A percentile compares a stretch with the other conserved stretches of the same genome.
Conservation (phyloP, 768 basidiomycete species). For the Favolaschia claudopus region DNA sequence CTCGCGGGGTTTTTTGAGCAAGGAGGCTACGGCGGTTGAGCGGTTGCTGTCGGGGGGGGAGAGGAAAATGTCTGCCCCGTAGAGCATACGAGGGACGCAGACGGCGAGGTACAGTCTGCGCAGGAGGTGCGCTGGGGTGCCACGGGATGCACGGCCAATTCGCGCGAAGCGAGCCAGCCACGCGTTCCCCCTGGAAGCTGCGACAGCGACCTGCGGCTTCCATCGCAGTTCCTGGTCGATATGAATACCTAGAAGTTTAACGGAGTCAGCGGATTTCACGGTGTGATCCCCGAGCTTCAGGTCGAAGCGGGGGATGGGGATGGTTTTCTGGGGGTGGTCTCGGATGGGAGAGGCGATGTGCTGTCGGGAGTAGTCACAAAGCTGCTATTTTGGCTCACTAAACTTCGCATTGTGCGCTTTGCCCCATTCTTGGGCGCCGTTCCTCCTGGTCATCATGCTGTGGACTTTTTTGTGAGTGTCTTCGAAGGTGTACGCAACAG, state of each 20-base stretch:
- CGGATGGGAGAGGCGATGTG: conserved; percentile 2
- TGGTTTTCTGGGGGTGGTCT: not conserved
- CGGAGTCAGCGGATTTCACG: conserved; percentile 22
- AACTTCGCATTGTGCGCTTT: conserved; percentile 32
- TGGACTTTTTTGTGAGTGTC: conserved; percentile 18
- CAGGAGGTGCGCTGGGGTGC: conserved; percentile 5
- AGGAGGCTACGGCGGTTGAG: too few species aligned
- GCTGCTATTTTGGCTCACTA: conserved; percentile 28
- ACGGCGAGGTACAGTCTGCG: conserved; percentile 21
- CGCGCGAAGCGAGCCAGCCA: conserved; percentile 23
- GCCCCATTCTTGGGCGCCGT: conserved; percentile 38
- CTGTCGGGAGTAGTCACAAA: conserved; percentile 12
- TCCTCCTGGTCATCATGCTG: conserved; percentile 20
- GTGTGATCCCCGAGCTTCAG: conserved; percentile 14
- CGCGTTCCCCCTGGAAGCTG: conserved; percentile 19
- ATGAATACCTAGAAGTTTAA: conserved; percentile 40
- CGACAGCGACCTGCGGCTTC: conserved; percentile 26
- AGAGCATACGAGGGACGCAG: too few species aligned
- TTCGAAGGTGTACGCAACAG: conserved; percentile 15
- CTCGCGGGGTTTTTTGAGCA: too few species aligned
- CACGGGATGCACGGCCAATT: conserved; percentile 4
- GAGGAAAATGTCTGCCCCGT: conserved; percentile 31
- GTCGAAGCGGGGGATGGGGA: not conserved
- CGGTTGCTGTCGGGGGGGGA: too few species aligned
- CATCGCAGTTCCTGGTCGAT: conserved; percentile 38